Evolutionary conservation across 495 filamentous ascomycete genomes (phyloP), one percentile per base, ranked within the genome.

Genomic region (Collariella sp.): DNA sequence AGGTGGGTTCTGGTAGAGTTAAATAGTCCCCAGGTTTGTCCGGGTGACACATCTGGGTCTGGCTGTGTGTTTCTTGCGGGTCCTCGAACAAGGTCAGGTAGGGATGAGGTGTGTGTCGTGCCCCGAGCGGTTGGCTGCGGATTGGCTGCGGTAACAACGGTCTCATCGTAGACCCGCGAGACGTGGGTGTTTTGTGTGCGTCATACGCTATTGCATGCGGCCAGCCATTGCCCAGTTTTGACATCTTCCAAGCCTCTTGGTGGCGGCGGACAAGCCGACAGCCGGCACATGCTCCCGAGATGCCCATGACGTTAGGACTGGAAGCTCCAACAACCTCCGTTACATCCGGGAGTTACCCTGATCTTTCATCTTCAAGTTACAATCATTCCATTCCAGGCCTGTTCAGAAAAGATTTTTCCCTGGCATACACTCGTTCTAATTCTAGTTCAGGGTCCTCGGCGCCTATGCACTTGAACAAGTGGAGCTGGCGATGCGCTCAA

Each of bases 121-220:
- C 35, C 11, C 35, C 10, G 11, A 38, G 5, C 11, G 35, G 35
- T 38, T 38, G 35, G 3, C 35, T 7, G 35, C n/a, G 35, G 35
- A 38, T 15, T 13, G 35, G n/a, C 10, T 12, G n/a, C 4, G 15
- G 12, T 13, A 16, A 38, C 35, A 38, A 13, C 5, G n/a, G 35
- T 16, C 35, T 31, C 9, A 9, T 31, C 26, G 26, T 9, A 31
- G 26, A n/a, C 18, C 0, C 18, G 11, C 9, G 7, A 29, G 18
- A 31, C 20, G 18, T 23, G 9, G n/a, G 23, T 41, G 35, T 31
- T 41, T 33, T 35, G 12, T 15, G 36, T 51, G 48, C 48, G 48
- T 51, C 48, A 51, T 51, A 51, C 38, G n/a, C 22, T 19, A 5
- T 50, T n/a, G 35, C 23, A 40, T 50, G 35, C 36, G 22, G 38